A percentile compares a stretch with the other conserved stretches of the same genome.
Evolutionary conservation across 768 basidiomycete species (phyloP).

Genomic region (Agaricus blazei): DNA sequence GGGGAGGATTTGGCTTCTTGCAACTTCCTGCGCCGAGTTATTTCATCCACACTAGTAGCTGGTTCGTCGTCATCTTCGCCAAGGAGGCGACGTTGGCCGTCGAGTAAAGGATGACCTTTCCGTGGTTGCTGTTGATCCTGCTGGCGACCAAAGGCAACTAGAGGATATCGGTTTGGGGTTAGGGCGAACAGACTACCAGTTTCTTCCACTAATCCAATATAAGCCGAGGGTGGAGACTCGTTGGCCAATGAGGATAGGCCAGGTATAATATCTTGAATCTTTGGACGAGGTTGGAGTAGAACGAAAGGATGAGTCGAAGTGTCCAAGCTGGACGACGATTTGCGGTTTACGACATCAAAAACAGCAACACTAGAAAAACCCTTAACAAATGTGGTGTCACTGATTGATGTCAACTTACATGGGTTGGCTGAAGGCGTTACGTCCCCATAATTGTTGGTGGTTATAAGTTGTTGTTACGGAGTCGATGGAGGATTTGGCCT

Average conservation of each 20-base stretch:
- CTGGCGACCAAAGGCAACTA: conserved; percentile 61
- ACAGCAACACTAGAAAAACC: conserved; percentile 61
- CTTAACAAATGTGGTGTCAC: background rate
- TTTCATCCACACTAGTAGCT: conserved; percentile 12
- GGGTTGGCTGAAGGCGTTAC: conserved; percentile 49
- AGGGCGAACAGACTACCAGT: conserved; percentile 79
- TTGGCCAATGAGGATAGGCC: conserved; percentile 34
- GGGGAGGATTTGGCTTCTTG: background rate
- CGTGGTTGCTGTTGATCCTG: background rate
- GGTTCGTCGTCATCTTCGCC: conserved; percentile 3
- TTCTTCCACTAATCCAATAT: conserved; percentile 73
- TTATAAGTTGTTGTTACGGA: conserved; percentile 18
- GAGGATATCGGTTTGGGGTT: conserved; percentile 75
- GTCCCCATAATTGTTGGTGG: conserved; percentile 51
- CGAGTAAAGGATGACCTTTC: conserved; percentile 6
- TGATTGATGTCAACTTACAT: conserved; percentile 43
- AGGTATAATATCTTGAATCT: conserved; percentile 68
- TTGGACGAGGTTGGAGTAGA: conserved; percentile 81
- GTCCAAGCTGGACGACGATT: background rate
- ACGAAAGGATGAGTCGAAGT: conserved; percentile 55
- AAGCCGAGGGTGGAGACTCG: conserved; percentile 61
- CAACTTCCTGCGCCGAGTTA: conserved; percentile 9
- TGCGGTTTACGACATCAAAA: conserved; percentile 63
- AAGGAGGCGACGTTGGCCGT: conserved; percentile 12
- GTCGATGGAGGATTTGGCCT: conserved; percentile 24